Percentiles rank a stretch among this genome's conserved stretches.
These are phyloP conservation scores for Mycena olivaceomarginata DNA, from an alignment of 768 basidiomycete genomes.

Conservation along the genomic window DNA sequence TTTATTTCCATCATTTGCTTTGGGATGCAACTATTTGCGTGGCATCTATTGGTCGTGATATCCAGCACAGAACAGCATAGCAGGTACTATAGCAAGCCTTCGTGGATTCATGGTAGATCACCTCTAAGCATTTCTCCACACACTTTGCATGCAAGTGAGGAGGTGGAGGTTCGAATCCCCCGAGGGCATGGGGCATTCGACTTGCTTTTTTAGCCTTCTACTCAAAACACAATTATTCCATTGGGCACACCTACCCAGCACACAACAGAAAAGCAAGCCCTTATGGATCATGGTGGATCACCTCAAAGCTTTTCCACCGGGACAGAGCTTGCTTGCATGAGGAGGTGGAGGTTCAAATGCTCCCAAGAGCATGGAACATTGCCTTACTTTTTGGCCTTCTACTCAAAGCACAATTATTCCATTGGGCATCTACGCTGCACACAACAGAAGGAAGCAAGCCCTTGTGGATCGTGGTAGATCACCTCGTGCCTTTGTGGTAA, in stretches of 20 bases:
- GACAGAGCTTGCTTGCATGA: not conserved
- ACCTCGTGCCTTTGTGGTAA: not conserved
- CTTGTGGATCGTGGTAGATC: not conserved
- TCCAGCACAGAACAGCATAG: too few relatives aligned
- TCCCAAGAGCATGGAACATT: not conserved
- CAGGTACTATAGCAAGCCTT: not conserved
- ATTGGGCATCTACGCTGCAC: too few relatives aligned
- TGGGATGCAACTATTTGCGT: too few relatives aligned
- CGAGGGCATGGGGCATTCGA: not conserved
- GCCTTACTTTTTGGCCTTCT: too few relatives aligned
- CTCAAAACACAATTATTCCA: not conserved
- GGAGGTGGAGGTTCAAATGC: slow-evolving; percentile 1
- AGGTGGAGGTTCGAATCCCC: slow-evolving; percentile 14
- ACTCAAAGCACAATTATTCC: too few relatives aligned
- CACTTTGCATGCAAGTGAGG: not conserved
- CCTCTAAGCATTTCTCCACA: not conserved
- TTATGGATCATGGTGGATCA: not conserved
- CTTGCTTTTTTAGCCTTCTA: too few relatives aligned
- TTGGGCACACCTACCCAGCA: too few relatives aligned
- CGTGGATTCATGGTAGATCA: not conserved
- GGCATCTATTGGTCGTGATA: too few relatives aligned
- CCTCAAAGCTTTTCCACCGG: not conserved
- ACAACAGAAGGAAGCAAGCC: not conserved
- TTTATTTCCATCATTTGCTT: too few relatives aligned
- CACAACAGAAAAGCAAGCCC: too few relatives aligned